Conservation (phyloP, 345 rosid genomes). For the Rhodomyrtus tomentosa region DNA sequence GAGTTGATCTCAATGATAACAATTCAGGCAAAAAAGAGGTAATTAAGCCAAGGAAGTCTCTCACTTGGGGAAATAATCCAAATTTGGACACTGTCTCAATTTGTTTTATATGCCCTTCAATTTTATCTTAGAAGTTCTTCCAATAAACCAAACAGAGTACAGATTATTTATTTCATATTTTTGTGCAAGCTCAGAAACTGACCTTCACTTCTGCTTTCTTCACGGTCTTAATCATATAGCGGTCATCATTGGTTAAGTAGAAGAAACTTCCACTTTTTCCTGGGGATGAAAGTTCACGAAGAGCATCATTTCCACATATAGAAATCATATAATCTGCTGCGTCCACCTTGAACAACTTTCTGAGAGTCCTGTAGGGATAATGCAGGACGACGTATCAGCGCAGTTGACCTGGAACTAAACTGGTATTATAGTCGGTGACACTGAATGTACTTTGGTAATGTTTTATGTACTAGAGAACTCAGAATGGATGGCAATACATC, state of each 20-base stretch:
- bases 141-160: neutral
- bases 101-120: neutral
- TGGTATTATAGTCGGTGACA: neutral
- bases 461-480: neutral
- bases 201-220: constrained; percentile 73
- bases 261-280: constrained; percentile 72
- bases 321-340: constrained; percentile 63
- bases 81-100: neutral
- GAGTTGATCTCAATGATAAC: neutral
- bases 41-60: neutral
- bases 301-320: constrained; percentile 61
- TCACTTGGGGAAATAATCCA: neutral
- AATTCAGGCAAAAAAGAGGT: neutral
- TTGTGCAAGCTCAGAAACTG: neutral
- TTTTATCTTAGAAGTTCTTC: neutral
- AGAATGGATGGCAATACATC: neutral
- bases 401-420: neutral
- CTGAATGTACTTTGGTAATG: neutral
- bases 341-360: constrained; percentile 56
- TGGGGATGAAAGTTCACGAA: constrained; percentile 61
- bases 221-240: constrained; percentile 66
- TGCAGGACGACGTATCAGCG: constrained; percentile 14
- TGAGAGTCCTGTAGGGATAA: constrained; percentile 24
- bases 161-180: neutral
- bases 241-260: constrained; percentile 61